Conservation (phyloP, 352 stramenopile species). For the Globisporangium megalacanthum region DNA sequence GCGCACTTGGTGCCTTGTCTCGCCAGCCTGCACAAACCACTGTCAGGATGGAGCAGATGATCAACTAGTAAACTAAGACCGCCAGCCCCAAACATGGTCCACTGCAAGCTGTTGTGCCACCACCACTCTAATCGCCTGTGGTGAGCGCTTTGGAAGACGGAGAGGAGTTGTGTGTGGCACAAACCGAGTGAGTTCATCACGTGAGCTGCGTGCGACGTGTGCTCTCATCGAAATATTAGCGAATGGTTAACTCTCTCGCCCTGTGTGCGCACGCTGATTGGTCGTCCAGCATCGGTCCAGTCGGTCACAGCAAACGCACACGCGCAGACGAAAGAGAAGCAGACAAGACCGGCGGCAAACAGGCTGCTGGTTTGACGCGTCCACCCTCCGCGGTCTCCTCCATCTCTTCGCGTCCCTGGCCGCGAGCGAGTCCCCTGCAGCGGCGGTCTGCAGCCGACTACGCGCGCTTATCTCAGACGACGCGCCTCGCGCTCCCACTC, state of each 20-base stretch:
- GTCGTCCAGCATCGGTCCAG: background rate
- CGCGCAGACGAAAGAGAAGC: background rate
- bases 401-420: background rate
- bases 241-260: slow-evolving; percentile 23
- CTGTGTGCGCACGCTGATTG: background rate
- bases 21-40: no score
- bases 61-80: no score
- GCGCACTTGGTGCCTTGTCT: no score
- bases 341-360: background rate
- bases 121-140: no score
- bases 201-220: background rate
- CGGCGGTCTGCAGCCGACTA: background rate
- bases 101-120: no score
- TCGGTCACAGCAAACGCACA: background rate
- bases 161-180: no score
- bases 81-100: no score
- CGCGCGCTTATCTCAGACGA: slow-evolving; percentile 92
- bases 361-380: slow-evolving; percentile 1
- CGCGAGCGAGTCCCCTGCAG: background rate
- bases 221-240: slow-evolving; percentile 64
- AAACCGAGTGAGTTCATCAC: no score
- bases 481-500: slow-evolving; percentile 99
- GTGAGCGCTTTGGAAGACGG: no score
- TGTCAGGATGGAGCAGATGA: no score
- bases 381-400: background rate